Base-by-base conservation (phyloP, 2,329 filamentous ascomycete species). In the Exophiala dermatitidis region DNA sequence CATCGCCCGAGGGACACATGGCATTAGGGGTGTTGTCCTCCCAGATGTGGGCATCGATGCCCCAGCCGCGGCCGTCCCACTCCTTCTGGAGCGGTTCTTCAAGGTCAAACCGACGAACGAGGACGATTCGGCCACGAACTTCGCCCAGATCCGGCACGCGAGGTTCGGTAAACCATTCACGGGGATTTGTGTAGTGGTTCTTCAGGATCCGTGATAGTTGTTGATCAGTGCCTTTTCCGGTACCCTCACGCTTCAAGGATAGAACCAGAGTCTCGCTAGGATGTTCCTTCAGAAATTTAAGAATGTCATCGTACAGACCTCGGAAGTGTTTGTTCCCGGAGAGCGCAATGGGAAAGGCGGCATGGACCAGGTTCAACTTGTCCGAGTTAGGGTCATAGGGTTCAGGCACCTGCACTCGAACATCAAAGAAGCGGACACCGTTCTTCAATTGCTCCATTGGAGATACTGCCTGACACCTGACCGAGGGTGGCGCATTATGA, bases 371-470 rank as follows among this genome's bases (percentile, higher is more conserved):
- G 50, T 84, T 75, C 10, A 97, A 78, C 38, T 81, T 78, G 66
- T 88, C 82, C 60, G 81, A 80, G 57, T 76, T 74, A 0, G 72
- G 67, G 49, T 85, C 76, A 1, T 78, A 73, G 1, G 81, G 76
- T 48, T 74, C 74, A 31, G 77, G 74, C 1, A 82, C 82, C 63
- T 86, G 84, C 1, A 96, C 86, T 48, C 93, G 84, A 58, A 98
- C 81, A 68, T 98, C 93, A 61, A 98, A 83, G 76, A 96, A 97
- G 48, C 93, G 88, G 43, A 97, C 86, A 30, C 93, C 93, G 67
- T 95, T 91, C 52, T 83, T 77, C 30, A 98, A 81, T 71, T 98
- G 93, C 49, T 85, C 81, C 46, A 77, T 75, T 3, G 94, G 78
- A 56, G 81, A 76, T 12, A 90, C 88, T 33, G 87, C 84, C 72